These are phyloP conservation scores for Boletus tylopilopsis DNA, from an alignment of 768 basidiomycete genomes.

Conservation along the genomic window DNA sequence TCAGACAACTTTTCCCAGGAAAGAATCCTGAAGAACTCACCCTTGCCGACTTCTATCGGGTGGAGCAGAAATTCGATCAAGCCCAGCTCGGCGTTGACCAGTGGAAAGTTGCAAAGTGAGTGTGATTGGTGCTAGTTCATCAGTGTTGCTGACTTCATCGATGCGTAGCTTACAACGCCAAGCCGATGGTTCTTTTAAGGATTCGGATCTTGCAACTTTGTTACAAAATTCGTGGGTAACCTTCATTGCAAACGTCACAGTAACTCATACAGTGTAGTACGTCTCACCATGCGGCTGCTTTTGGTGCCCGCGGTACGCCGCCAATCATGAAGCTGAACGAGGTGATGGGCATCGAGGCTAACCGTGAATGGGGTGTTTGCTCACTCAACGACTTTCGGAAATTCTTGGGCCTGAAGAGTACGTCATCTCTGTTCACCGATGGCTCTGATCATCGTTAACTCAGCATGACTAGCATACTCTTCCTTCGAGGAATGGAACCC, in stretches of 20 bases:
- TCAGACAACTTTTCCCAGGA: conserved; percentile 50
- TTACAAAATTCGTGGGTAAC: conserved; percentile 62
- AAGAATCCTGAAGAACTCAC: conserved; percentile 48
- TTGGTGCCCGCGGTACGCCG: conserved; percentile 76
- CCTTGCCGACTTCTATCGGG: conserved; percentile 47
- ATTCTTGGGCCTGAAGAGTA: conserved; percentile 77
- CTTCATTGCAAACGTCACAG: not conserved
- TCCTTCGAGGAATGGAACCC: conserved; percentile 83
- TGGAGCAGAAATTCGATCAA: conserved; percentile 37
- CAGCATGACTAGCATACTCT: conserved; percentile 47
- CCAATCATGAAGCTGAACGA: conserved; percentile 73
- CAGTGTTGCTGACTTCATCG: conserved; percentile 5
- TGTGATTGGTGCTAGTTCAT: not conserved
- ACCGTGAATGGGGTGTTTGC: conserved; percentile 76
- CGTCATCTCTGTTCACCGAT: conserved; percentile 16
- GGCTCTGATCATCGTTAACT: too few species aligned
- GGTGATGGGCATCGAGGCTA: conserved; percentile 80
- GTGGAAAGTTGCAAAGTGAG: conserved; percentile 68
- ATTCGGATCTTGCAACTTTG: conserved; percentile 64
- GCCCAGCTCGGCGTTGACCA: conserved; percentile 45
- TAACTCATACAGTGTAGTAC: conserved; percentile 41
- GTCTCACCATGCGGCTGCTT: conserved; percentile 65
- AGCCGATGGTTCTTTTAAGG: conserved; percentile 55
- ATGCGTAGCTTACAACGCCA: conserved; percentile 54
- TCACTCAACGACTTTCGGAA: conserved; percentile 81